These are phyloP conservation scores for Entomortierella lignicola DNA, from an alignment of 192 early-diverging fungal species.

Conservation along the genomic window DNA sequence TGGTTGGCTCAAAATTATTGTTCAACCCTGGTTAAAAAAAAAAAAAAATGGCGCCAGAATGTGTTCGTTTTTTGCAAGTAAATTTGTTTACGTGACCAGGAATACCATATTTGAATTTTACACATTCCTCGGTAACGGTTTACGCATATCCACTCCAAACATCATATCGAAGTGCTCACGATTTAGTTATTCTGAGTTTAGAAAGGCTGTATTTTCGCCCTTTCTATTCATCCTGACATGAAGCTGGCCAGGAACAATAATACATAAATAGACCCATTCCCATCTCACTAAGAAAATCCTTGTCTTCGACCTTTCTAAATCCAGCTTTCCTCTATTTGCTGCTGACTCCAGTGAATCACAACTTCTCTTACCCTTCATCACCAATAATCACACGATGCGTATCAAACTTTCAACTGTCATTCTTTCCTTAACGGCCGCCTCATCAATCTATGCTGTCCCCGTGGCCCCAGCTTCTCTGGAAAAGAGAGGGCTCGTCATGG, in stretches of 20 bases:
- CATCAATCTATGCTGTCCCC: constrained; percentile 40
- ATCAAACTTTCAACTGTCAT: constrained; percentile 34
- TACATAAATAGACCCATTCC: constrained; percentile 19
- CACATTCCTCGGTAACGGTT: constrained; percentile 30
- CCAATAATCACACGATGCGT: constrained; percentile 20
- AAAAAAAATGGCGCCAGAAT: too few relatives aligned
- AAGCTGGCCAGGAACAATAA: too few relatives aligned
- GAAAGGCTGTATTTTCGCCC: too few relatives aligned
- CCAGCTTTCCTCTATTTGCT: background rate
- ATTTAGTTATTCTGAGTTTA: too few relatives aligned
- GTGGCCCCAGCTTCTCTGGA: constrained; percentile 20
- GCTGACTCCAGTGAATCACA: background rate
- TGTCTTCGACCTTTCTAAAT: constrained; percentile 35
- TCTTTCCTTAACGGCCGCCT: constrained; percentile 32
- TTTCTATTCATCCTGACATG: too few relatives aligned
- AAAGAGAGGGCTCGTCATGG: constrained; percentile 37
- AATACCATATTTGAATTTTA: constrained; percentile 6
- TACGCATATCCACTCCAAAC: too few relatives aligned
- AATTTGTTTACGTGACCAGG: background rate
- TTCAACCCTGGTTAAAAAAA: too few relatives aligned
- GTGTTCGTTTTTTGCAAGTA: too few relatives aligned
- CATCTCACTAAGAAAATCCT: constrained; percentile 1
- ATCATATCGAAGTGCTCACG: too few relatives aligned
- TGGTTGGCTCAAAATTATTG: too few relatives aligned
- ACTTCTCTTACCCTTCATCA: background rate